Conservation (phyloP, 2,329 filamentous ascomycete genomes). For the Fusarium oxysporum region DNA sequence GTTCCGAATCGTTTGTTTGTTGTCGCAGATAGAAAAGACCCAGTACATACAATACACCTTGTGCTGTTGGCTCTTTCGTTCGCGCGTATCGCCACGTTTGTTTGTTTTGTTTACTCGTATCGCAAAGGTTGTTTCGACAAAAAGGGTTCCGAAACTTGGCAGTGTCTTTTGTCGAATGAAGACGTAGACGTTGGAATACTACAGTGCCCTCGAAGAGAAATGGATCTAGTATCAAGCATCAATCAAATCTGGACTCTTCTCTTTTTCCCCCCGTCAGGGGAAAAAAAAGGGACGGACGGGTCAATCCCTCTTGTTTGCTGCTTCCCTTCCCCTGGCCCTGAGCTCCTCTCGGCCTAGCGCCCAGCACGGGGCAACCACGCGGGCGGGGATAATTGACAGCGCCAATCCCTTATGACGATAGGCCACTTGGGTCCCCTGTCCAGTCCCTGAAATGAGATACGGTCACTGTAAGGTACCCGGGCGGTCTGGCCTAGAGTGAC, state of each 20-base stretch:
- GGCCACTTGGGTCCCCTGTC: slow-evolving; percentile 14
- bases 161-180: background rate
- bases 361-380: slow-evolving; percentile 39
- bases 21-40: background rate
- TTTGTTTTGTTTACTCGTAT: slow-evolving; percentile 21
- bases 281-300: slow-evolving; percentile 28
- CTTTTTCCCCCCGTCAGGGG: slow-evolving; percentile 44
- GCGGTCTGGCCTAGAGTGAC: background rate
- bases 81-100: slow-evolving; percentile 13
- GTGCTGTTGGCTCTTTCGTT: slow-evolving; percentile 5
- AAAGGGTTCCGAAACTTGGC: background rate
- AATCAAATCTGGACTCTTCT: slow-evolving; percentile 1
- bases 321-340: slow-evolving; percentile 28
- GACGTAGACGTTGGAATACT: background rate
- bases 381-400: slow-evolving; percentile 24
- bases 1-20: background rate
- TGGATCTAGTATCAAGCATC: slow-evolving; percentile 15
- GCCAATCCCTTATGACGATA: slow-evolving; percentile 17
- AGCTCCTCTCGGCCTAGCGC: slow-evolving; percentile 35
- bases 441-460: slow-evolving; percentile 40
- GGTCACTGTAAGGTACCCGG: slow-evolving; percentile 37
- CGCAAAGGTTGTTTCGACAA: slow-evolving; percentile 7
- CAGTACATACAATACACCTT: slow-evolving; percentile 14
- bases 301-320: slow-evolving; percentile 5
- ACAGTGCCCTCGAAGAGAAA: background rate